phyloP scores from a whole-genome alignment of 176 grass and related monocot genomes.

The Rhynchospora tenuis region DNA sequence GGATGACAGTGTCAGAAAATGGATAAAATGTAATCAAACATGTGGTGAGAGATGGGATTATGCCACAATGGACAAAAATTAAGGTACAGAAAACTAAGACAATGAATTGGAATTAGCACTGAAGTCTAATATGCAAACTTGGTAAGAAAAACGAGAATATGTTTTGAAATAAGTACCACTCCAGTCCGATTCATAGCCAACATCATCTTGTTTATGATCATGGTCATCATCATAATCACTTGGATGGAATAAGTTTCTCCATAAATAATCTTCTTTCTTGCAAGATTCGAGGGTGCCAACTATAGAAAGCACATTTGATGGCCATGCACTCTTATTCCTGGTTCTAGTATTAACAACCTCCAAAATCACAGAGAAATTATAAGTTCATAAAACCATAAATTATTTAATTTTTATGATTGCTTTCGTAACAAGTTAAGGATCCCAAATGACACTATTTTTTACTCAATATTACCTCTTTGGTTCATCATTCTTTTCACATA shows the following conservation, averaged over 20 bases:
- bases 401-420: background rate
- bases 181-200: conserved; percentile 49
- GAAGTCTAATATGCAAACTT: conserved; percentile 13
- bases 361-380: conserved; percentile 22
- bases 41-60: background rate
- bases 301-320: conserved; percentile 85
- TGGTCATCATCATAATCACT: conserved; percentile 35
- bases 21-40: background rate
- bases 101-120: background rate
- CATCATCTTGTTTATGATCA: conserved; percentile 24
- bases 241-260: conserved; percentile 57
- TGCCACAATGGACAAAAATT: background rate
- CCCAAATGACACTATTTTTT: background rate
- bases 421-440: background rate
- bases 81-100: conserved; percentile 16
- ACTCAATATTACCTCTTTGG: background rate
- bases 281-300: conserved; percentile 75
- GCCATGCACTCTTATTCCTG: conserved; percentile 47
- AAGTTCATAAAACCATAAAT: background rate
- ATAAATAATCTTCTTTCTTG: conserved; percentile 86
- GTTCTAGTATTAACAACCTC: conserved; percentile 54
- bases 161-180: conserved; percentile 36
- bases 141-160: background rate
- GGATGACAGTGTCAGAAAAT: background rate
- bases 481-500: background rate